phyloP scores from a whole-genome alignment of 2,329 filamentous ascomycete species.

The Calycina marina region DNA sequence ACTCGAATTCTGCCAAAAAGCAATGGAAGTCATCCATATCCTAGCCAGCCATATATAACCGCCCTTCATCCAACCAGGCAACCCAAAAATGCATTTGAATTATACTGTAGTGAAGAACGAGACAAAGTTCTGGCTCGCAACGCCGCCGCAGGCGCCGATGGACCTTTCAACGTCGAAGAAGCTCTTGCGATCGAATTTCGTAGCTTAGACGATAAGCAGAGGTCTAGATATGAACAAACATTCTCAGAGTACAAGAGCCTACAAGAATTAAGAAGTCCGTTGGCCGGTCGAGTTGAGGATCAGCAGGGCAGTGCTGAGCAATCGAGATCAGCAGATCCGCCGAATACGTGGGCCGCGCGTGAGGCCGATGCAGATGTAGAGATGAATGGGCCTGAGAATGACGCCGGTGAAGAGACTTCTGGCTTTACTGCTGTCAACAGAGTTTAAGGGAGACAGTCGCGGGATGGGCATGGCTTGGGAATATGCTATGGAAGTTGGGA shows the following conservation, averaged over 20 bases:
- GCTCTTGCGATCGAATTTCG: constrained; percentile 18
- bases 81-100: constrained; percentile 18
- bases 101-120: constrained; percentile 18
- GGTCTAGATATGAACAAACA: constrained; percentile 10
- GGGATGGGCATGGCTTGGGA: too few relatives aligned
- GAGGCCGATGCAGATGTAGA: constrained; percentile 21
- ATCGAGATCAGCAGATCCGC: constrained; percentile 11
- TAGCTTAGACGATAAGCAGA: constrained; percentile 11
- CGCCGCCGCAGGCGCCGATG: constrained; percentile 14
- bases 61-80: constrained; percentile 3
- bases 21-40: constrained; percentile 1
- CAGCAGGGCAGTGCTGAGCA: constrained; percentile 10
- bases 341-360: too few relatives aligned
- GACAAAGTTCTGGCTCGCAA: constrained; percentile 13
- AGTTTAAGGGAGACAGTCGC: too few relatives aligned
- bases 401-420: constrained; percentile 20
- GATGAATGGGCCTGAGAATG: constrained; percentile 21
- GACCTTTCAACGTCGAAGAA: constrained; percentile 17
- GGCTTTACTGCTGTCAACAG: constrained; percentile 22
- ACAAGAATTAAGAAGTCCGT: constrained; percentile 4
- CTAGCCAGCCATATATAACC: background rate
- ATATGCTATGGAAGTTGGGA: too few relatives aligned
- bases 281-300: constrained; percentile 19
- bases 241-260: constrained; percentile 20
- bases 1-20: background rate